These are phyloP conservation scores for Angophora floribunda DNA, from an alignment of 345 rosid species.

Conservation along the genomic window DNA sequence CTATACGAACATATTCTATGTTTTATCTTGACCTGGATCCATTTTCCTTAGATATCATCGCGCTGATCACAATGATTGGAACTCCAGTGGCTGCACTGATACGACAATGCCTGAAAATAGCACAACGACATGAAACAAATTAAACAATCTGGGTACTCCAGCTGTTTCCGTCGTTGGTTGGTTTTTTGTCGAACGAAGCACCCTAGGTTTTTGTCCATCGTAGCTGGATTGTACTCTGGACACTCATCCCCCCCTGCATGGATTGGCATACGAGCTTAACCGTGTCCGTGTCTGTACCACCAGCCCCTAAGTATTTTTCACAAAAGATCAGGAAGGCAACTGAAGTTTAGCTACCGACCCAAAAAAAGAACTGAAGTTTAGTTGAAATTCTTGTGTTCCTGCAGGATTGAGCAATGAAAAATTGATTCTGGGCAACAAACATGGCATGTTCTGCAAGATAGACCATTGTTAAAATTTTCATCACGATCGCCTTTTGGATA, in stretches of 20 bases:
- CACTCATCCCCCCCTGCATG: not conserved
- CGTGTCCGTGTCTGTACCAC: not conserved
- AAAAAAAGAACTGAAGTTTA: not conserved
- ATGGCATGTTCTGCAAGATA: not conserved
- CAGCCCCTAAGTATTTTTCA: not conserved
- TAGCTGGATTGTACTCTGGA: not conserved
- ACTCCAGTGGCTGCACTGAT: not conserved
- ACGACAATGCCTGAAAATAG: not conserved
- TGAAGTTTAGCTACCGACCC: not conserved
- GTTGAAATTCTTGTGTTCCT: not conserved
- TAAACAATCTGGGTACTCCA: not conserved
- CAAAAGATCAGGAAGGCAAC: not conserved
- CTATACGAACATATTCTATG: not conserved
- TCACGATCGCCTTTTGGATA: not conserved
- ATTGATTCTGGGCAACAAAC: not conserved
- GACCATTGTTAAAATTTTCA: not conserved
- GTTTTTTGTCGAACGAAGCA: not conserved
- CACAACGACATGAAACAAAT: not conserved
- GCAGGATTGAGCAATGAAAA: not conserved
- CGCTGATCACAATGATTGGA: not conserved
- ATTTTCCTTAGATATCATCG: not conserved
- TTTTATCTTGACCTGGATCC: not conserved
- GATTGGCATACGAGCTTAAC: not conserved
- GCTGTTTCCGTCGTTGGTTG: not conserved
- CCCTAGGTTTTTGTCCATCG: not conserved